These are phyloP conservation scores for Aspergillus sp. DNA, from an alignment of 2,329 filamentous ascomycete species.

Conservation along the genomic window DNA sequence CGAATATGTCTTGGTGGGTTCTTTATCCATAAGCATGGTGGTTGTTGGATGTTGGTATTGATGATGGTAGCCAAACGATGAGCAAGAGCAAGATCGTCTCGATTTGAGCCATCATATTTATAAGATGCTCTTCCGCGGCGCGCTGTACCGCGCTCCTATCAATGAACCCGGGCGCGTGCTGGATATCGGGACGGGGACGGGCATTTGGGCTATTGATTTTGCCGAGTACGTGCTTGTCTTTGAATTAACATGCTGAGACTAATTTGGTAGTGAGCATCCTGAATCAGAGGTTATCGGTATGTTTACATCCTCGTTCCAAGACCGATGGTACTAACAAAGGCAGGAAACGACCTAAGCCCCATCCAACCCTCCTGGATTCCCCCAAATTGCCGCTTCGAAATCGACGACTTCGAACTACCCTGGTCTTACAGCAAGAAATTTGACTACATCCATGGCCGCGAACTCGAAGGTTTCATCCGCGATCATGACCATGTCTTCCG, in stretches of 20 bases:
- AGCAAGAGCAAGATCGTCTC: slow-evolving; percentile 30
- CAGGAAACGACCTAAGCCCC: slow-evolving; percentile 26
- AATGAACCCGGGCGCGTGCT: slow-evolving; percentile 22
- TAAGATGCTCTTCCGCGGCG: slow-evolving; percentile 25
- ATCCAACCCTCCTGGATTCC: slow-evolving; percentile 29
- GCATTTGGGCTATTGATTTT: slow-evolving; percentile 33
- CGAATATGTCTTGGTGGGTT: slow-evolving; percentile 22
- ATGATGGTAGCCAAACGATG: slow-evolving; percentile 23
- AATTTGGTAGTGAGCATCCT: slow-evolving; percentile 16
- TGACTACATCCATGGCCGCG: slow-evolving; percentile 27
- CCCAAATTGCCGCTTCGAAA: slow-evolving; percentile 28
- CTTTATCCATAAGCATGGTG: background rate
- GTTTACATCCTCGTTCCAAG: background rate
- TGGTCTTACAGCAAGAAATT: slow-evolving; percentile 24
- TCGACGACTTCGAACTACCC: slow-evolving; percentile 26
- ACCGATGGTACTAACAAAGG: slow-evolving; percentile 1
- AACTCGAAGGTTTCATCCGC: slow-evolving; percentile 24
- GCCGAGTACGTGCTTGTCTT: slow-evolving; percentile 22
- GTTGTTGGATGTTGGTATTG: background rate
- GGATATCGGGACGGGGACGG: slow-evolving; percentile 32
- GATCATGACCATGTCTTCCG: slow-evolving; percentile 21
- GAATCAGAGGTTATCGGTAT: slow-evolving; percentile 25
- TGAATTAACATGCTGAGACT: background rate
- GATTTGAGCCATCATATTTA: slow-evolving; percentile 31
- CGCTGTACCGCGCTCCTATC: slow-evolving; percentile 20